phyloP scores from a whole-genome alignment of 2,329 filamentous ascomycete species.

The Zopfia rhizophila region DNA sequence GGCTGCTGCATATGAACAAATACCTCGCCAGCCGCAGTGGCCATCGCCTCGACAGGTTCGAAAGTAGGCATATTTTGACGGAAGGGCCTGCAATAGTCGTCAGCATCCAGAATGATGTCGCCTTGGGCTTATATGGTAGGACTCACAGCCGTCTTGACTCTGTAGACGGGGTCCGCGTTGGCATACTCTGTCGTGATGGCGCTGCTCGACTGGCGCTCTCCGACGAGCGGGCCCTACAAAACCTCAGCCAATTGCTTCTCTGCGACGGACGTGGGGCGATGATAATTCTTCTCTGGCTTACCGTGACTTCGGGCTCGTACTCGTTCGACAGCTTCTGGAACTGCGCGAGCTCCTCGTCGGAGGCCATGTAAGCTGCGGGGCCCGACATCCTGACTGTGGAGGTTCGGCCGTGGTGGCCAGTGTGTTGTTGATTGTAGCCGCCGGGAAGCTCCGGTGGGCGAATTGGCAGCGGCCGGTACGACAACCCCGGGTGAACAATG shows the following conservation, averaged over 20 bases:
- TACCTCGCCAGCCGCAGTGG: slow-evolving; percentile 98
- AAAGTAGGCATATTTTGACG: slow-evolving; percentile 86
- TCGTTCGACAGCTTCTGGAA: slow-evolving; percentile 71
- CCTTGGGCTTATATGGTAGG: too few species aligned
- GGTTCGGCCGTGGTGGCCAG: slow-evolving; percentile 41
- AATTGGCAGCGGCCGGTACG: slow-evolving; percentile 52
- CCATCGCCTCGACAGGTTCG: slow-evolving; percentile 91
- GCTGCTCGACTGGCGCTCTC: slow-evolving; percentile 78
- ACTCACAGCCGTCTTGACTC: slow-evolving; percentile 86
- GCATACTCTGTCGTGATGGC: slow-evolving; percentile 87
- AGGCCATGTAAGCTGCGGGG: slow-evolving; percentile 44
- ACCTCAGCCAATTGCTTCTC: slow-evolving; percentile 22
- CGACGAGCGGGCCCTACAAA: slow-evolving; percentile 82
- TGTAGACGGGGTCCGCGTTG: slow-evolving; percentile 84
- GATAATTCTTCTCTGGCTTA: too few species aligned
- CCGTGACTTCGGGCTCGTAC: slow-evolving; percentile 67
- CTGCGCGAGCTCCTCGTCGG: slow-evolving; percentile 67
- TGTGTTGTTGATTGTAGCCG: slow-evolving; percentile 42
- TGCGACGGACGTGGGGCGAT: too few species aligned
- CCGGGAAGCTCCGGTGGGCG: slow-evolving; percentile 52
- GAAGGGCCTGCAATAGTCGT: slow-evolving; percentile 70
- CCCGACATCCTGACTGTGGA: slow-evolving; percentile 50
- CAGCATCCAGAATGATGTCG: slow-evolving; percentile 4
- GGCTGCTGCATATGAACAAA: slow-evolving; percentile 31
- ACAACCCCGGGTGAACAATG: slow-evolving; percentile 34